Conservation (phyloP, 257 asterid genomes). For the Solanum tarapatanum region DNA sequence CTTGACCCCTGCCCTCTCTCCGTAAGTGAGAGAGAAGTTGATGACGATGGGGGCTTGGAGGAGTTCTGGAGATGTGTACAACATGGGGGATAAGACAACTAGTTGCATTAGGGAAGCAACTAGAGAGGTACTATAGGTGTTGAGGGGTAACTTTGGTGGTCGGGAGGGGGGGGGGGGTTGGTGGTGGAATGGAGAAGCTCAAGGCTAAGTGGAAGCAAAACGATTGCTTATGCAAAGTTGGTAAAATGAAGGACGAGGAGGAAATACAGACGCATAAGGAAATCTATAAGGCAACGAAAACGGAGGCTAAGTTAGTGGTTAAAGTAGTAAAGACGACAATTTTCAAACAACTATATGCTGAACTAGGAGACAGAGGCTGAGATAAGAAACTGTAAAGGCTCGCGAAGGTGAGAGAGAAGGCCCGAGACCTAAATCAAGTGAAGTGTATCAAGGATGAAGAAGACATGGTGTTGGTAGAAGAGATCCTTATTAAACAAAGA, state of each 20-base stretch:
- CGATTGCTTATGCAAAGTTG: neutral
- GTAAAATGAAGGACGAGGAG: neutral
- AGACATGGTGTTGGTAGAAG: neutral
- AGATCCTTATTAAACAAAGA: neutral
- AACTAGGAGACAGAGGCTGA: neutral
- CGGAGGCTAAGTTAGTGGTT: neutral
- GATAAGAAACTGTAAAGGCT: neutral
- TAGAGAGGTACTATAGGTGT: neutral
- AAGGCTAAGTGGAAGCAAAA: neutral
- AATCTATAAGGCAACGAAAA: neutral
- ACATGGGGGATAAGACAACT: neutral
- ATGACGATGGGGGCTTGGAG: neutral
- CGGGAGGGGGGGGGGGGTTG: neutral
- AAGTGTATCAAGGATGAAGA: neutral
- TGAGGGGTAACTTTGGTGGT: neutral
- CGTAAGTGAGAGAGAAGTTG: neutral
- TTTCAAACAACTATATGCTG: neutral
- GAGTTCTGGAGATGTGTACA: neutral
- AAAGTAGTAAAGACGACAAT: neutral
- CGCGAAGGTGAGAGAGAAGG: neutral
- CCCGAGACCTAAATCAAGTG: neutral
- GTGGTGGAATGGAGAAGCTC: neutral
- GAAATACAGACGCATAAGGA: neutral
- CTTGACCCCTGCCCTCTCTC: neutral
- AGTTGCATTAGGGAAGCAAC: neutral